Conservation (phyloP, 2,329 filamentous ascomycete genomes). For the Nothopassalora personata region DNA sequence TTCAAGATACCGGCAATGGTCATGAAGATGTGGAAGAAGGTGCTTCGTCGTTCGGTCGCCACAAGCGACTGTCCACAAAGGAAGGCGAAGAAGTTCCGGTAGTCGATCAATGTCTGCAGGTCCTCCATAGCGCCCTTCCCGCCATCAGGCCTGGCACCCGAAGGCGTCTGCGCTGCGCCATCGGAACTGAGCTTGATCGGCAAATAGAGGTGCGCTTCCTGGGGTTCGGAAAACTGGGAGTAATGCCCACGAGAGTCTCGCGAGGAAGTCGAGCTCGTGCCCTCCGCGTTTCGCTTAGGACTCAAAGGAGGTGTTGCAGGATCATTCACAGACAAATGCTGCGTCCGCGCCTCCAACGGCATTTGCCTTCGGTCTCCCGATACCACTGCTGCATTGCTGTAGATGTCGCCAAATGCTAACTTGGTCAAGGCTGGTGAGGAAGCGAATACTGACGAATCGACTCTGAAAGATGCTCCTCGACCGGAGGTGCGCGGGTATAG, state of each 20-base stretch:
- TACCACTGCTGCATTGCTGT: conserved; percentile 34
- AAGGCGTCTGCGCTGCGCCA: conserved; percentile 25
- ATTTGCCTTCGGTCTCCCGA: conserved; percentile 31
- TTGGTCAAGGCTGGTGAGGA: conserved; percentile 53
- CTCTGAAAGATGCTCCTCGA: conserved; percentile 55
- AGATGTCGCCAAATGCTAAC: conserved; percentile 51
- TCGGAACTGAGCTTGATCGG: conserved; percentile 54
- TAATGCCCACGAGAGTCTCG: conserved; percentile 40
- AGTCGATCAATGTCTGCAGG: conserved; percentile 51
- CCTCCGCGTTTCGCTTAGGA: conserved; percentile 17
- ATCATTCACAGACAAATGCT: conserved; percentile 27
- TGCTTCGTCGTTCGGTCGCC: conserved; percentile 50
- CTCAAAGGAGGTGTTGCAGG: conserved; percentile 28
- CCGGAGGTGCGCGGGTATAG: conserved; percentile 54
- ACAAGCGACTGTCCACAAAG: conserved; percentile 57
- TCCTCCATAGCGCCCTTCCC: conserved; percentile 42
- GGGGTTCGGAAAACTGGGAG: conserved; percentile 44
- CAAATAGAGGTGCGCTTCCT: conserved; percentile 54
- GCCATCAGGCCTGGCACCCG: conserved; percentile 16
- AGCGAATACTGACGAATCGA: conserved; percentile 55
- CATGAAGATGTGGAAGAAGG: conserved; percentile 57
- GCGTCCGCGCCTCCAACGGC: conserved; percentile 25
- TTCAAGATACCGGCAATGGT: conserved; percentile 54
- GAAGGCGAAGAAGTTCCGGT: conserved; percentile 61
- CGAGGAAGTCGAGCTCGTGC: conserved; percentile 27